Evolutionary conservation across 768 basidiomycete genomes (phyloP), one percentile per base, ranked within the genome.

Genomic region (Mycena sanguinolenta): DNA sequence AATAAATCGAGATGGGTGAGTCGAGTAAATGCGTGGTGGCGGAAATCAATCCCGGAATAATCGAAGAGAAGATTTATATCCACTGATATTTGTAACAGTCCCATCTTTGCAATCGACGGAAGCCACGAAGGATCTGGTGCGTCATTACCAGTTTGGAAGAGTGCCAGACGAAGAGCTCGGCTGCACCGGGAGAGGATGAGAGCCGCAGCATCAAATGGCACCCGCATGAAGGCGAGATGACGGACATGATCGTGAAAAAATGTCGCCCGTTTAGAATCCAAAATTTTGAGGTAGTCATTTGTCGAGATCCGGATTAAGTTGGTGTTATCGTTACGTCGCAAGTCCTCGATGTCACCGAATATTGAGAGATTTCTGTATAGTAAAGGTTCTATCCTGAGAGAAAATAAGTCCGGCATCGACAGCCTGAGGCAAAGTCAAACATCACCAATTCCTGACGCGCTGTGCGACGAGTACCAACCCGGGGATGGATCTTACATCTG

Each of bases 1-100:
- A 57, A 57, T 8, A 57, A 2, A 57, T 38, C 55, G 19, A 57
- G 55, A 34, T 57, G 55, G 34, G 55, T 57, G 19, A 57, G 34
- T 8, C 21, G 8, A 38, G 55, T 17, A 16, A 57, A 34, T 8
- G 36, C 21, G 19, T 21, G 9, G 55, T 57, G 55, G 55, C 21
- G 9, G n/a, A 57, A 57, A 23, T 57, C 55, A n/a, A 57, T 21
- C 32, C 16, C 8, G 25, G 10, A 4, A 44, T 1, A 19, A 28
- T 14, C 28, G 28, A 53, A 53, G 52, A 53, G 25, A 0, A 1
- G 10, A 17, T 28, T 19, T 19, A 53, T 13, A 30, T 27, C 52
- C 9, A 17, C 52, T 2, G 52, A 53, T 6, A 53, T 5, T 1
- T 27, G 52, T 16, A 5, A 17, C 52, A 53, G 28, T 4, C 28